Conservation (phyloP, 2,329 filamentous ascomycete species). For the Penicillium sclerotiorum region DNA sequence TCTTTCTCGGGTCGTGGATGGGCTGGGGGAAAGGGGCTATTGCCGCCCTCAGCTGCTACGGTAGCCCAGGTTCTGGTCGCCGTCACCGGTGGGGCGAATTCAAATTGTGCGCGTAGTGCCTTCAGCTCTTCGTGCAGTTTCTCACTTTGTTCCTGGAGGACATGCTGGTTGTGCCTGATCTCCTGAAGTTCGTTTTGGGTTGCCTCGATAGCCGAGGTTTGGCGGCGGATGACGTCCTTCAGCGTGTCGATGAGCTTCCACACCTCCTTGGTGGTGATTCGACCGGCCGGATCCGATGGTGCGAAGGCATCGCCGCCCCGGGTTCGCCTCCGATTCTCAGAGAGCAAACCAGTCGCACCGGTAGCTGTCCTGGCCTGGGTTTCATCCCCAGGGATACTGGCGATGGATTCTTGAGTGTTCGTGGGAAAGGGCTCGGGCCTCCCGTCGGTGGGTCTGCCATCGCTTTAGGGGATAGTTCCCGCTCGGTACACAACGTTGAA, state of each 20-base stretch:
- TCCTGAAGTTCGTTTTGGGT: conserved; percentile 11
- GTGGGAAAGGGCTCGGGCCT: not conserved
- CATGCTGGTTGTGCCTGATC: conserved; percentile 15
- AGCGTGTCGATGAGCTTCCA: conserved; percentile 10
- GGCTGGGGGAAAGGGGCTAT: not conserved
- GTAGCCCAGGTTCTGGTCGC: conserved; percentile 18
- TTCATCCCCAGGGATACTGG: conserved; percentile 10
- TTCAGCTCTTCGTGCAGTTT: conserved; percentile 11
- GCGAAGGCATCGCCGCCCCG: not conserved
- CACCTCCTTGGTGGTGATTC: conserved; percentile 14
- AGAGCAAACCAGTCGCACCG: not conserved
- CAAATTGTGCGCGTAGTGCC: conserved; percentile 6
- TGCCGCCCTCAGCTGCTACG: conserved; percentile 3
- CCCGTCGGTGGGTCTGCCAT: not conserved
- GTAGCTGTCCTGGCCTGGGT: conserved; percentile 9
- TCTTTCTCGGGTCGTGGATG: conserved; percentile 14
- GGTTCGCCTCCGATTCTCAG: not conserved
- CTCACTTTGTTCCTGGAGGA: conserved; percentile 14
- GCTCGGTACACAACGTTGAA: not conserved
- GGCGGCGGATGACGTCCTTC: conserved; percentile 9
- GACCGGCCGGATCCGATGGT: not conserved
- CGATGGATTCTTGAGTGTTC: not conserved
- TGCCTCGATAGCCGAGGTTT: conserved; percentile 12
- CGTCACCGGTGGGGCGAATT: not conserved
- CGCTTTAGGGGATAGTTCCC: not conserved